Evolutionary conservation across 805 yeast genomes (phyloP).

Genomic region (Kuraishia capsulata): DNA sequence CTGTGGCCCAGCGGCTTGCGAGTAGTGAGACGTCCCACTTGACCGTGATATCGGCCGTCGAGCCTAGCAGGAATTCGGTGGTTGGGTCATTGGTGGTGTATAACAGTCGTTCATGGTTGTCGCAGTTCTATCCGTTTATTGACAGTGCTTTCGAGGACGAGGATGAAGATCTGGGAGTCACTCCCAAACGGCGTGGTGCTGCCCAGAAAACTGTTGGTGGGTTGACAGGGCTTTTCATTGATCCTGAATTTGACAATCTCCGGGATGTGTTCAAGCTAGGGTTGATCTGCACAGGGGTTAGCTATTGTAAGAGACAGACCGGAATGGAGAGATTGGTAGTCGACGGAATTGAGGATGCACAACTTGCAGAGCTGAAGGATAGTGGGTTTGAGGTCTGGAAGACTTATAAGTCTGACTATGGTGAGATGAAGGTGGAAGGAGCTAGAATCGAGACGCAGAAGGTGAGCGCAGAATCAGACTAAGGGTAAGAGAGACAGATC

Average conservation of each 20-base stretch:
- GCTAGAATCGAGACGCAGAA: no score
- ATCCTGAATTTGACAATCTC: slow-evolving; percentile 41
- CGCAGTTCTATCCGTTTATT: slow-evolving; percentile 43
- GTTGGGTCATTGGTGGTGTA: slow-evolving; percentile 44
- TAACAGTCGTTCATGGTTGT: slow-evolving; percentile 32
- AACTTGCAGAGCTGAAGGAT: slow-evolving; percentile 9
- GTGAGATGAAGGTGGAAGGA: no score
- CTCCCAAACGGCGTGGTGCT: background rate
- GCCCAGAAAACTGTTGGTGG: slow-evolving; percentile 30
- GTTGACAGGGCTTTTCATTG: slow-evolving; percentile 42
- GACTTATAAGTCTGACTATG: slow-evolving; percentile 14
- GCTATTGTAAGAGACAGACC: slow-evolving; percentile 29
- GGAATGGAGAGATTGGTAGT: slow-evolving; percentile 8
- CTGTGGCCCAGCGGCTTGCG: slow-evolving; percentile 7
- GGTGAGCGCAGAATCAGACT: no score
- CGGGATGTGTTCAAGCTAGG: slow-evolving; percentile 48
- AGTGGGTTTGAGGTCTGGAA: slow-evolving; percentile 15
- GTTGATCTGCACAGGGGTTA: slow-evolving; percentile 45
- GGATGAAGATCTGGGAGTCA: background rate
- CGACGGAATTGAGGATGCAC: slow-evolving; percentile 7
- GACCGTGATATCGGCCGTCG: slow-evolving; percentile 42
- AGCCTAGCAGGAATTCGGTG: slow-evolving; percentile 40
- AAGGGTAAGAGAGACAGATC: no score
- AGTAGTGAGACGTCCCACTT: slow-evolving; percentile 20
- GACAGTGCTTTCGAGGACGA: slow-evolving; percentile 24